These are phyloP conservation scores for Ceraceosorus guamensis DNA, from an alignment of 1,284 basidiomycete genomes.

Conservation along the genomic window DNA sequence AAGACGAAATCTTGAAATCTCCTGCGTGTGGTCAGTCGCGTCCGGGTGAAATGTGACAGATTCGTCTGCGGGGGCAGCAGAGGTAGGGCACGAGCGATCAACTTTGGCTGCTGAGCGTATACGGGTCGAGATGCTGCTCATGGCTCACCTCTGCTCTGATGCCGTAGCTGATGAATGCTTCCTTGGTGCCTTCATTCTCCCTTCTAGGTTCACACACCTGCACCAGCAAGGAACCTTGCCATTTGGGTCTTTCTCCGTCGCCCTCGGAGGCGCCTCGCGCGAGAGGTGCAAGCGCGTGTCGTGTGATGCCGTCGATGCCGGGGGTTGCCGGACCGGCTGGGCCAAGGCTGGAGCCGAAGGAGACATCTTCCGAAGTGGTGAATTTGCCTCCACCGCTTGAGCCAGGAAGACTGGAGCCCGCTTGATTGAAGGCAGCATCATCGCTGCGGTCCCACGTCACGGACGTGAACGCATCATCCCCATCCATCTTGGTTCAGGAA, in stretches of 20 bases:
- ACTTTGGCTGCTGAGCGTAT: background rate
- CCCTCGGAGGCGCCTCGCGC: constrained; percentile 3
- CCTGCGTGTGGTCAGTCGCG: constrained; percentile 66
- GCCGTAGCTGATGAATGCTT: constrained; percentile 89
- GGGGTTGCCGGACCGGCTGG: constrained; percentile 5
- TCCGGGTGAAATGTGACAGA: constrained; percentile 60
- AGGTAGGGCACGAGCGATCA: background rate
- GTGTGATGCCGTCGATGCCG: constrained; percentile 5
- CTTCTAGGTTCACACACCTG: constrained; percentile 85
- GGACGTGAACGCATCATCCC: constrained; percentile 39
- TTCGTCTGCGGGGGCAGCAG: constrained; percentile 69
- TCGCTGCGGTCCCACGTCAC: constrained; percentile 31
- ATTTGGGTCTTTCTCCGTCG: constrained; percentile 8
- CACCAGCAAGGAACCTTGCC: constrained; percentile 52
- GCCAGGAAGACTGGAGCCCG: too few species aligned
- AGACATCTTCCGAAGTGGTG: constrained; percentile 6
- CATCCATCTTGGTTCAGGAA: constrained; percentile 5
- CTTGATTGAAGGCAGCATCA: constrained; percentile 1
- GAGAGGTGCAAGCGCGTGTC: background rate
- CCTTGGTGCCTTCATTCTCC: constrained; percentile 80
- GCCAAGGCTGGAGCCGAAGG: constrained; percentile 16
- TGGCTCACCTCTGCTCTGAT: constrained; percentile 79
- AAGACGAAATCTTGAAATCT: constrained; percentile 98
- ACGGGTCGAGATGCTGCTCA: constrained; percentile 1
- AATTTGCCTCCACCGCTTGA: constrained; percentile 15